phyloP scores from a whole-genome alignment of 768 basidiomycete genomes.

The Psilocybe tampanensis region DNA sequence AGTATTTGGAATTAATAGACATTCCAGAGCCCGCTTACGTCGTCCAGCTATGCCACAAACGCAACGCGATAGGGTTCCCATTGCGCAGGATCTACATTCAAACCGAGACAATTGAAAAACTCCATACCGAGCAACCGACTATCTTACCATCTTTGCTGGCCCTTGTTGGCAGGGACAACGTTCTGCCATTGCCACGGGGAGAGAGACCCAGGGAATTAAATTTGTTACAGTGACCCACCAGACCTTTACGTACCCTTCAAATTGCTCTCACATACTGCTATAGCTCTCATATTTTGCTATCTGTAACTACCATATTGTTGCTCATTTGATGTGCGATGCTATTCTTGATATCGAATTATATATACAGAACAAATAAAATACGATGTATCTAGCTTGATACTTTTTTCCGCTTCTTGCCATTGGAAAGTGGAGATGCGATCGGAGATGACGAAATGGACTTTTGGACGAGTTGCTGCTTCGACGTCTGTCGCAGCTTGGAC shows the following conservation, averaged over 20 bases:
- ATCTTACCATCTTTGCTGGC: no score
- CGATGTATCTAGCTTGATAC: constrained; percentile 19
- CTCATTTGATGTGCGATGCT: no score
- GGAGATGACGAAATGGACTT: constrained; percentile 2
- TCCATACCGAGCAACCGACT: background rate
- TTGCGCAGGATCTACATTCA: constrained; percentile 52
- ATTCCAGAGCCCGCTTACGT: constrained; percentile 31
- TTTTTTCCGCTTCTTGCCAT: constrained; percentile 62
- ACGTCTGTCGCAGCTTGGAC: constrained; percentile 5
- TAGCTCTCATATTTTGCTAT: no score
- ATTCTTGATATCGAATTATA: background rate
- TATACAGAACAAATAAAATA: background rate
- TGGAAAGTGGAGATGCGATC: constrained; percentile 28
- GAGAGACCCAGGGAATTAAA: constrained; percentile 47
- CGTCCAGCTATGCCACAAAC: constrained; percentile 34
- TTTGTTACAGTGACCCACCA: constrained; percentile 20
- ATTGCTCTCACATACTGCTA: background rate
- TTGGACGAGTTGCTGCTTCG: constrained; percentile 1
- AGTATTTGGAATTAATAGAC: constrained; percentile 48
- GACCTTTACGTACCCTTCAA: background rate
- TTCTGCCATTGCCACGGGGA: constrained; percentile 17
- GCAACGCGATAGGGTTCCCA: constrained; percentile 44
- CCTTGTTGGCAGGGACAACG: background rate
- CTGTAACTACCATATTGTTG: background rate
- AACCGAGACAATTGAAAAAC: constrained; percentile 22